Percentiles rank a stretch among this genome's conserved stretches.
Evolutionary conservation across 257 asterid species (phyloP).

Genomic region (Fraxinus anomala): DNA sequence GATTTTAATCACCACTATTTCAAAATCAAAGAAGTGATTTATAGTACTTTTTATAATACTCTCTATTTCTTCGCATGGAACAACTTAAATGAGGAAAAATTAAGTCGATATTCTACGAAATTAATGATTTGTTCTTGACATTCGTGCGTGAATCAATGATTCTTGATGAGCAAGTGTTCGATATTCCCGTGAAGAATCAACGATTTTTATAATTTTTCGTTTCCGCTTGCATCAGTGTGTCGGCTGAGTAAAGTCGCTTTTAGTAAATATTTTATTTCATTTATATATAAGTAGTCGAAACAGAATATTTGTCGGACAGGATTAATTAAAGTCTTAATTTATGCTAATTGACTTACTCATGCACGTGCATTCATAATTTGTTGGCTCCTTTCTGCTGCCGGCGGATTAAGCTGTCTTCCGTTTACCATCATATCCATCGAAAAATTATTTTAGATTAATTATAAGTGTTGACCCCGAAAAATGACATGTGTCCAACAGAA

Average conservation of each 20-base stretch:
- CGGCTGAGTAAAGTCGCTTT: conserved; percentile 42
- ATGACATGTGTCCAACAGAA: no score
- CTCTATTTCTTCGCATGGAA: not conserved
- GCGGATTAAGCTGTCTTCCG: not conserved
- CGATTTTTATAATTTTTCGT: no score
- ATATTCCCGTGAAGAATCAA: no score
- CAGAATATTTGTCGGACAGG: conserved; percentile 52
- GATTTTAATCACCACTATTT: not conserved
- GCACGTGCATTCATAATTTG: not conserved
- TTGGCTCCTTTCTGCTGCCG: not conserved
- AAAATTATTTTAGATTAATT: no score
- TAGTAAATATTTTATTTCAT: conserved; percentile 19
- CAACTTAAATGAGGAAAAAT: not conserved
- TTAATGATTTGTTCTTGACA: no score
- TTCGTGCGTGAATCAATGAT: no score
- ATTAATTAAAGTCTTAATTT: not conserved
- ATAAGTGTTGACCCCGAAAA: no score
- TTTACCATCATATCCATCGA: not conserved
- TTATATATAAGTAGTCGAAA: conserved; percentile 29
- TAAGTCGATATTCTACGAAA: not conserved
- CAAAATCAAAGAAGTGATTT: not conserved
- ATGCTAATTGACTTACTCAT: not conserved
- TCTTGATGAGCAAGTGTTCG: no score
- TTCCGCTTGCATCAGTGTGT: not conserved
- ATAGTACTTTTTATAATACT: not conserved